Percentiles rank a stretch among this genome's conserved stretches.
Evolutionary conservation across 768 basidiomycete species (phyloP).

Genomic region (Erythrobasidium yunnanense): DNA sequence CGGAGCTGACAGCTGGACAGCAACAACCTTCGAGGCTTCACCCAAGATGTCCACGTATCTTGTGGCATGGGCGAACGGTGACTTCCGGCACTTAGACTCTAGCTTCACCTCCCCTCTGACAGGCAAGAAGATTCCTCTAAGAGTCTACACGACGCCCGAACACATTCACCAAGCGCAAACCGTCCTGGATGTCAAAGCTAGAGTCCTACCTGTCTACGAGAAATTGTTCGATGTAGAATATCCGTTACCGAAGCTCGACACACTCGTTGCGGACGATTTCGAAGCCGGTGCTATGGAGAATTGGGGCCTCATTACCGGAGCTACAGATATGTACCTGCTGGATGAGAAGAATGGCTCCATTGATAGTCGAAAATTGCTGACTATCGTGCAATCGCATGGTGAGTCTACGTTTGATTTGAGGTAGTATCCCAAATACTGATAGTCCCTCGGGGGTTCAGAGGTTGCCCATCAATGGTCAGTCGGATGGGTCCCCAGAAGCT

Average conservation of each 20-base stretch:
- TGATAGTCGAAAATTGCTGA: conserved; percentile 65
- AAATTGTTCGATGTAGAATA: conserved; percentile 82
- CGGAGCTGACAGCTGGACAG: conserved; percentile 55
- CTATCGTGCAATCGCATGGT: conserved; percentile 68
- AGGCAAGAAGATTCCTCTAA: conserved; percentile 66
- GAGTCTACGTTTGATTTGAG: too few species aligned
- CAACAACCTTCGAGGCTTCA: conserved; percentile 67
- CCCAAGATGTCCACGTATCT: conserved; percentile 46
- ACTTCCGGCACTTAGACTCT: conserved; percentile 61
- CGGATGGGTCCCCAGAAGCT: conserved; percentile 47
- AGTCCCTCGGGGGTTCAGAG: too few species aligned
- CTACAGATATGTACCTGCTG: conserved; percentile 67
- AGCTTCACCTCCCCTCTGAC: conserved; percentile 69
- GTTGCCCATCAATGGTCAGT: conserved; percentile 31
- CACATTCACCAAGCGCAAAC: conserved; percentile 71
- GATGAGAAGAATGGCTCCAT: conserved; percentile 66
- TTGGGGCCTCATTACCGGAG: conserved; percentile 78
- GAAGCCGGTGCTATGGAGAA: conserved; percentile 66
- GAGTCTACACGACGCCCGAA: conserved; percentile 74
- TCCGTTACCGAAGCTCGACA: conserved; percentile 88
- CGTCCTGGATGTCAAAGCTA: conserved; percentile 71
- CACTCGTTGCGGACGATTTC: conserved; percentile 78
- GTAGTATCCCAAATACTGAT: too few species aligned
- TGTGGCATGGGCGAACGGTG: conserved; percentile 45
- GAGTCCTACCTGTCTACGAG: conserved; percentile 76